Conservation (phyloP, 2,329 filamentous ascomycete genomes). For the Cytospora piceicola region DNA sequence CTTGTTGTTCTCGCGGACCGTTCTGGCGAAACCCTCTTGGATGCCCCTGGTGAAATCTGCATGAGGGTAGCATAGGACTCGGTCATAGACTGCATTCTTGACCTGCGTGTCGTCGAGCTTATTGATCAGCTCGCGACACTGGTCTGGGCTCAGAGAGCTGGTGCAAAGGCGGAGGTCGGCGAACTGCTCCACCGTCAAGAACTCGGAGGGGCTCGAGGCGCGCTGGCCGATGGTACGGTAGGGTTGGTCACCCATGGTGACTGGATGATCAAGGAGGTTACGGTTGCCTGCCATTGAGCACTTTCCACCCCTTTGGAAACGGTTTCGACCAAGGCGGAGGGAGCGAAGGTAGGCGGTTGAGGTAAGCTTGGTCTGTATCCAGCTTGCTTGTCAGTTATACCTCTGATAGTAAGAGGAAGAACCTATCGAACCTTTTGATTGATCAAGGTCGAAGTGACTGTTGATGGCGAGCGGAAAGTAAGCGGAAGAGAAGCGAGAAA, state of each 20-base stretch:
- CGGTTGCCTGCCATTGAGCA: neutral
- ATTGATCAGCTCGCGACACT: neutral
- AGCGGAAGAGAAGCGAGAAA: no score
- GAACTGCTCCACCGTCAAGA: neutral
- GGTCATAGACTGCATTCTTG: slow-evolving; percentile 17
- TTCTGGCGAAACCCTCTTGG: neutral
- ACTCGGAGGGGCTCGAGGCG: neutral
- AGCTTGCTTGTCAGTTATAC: no score
- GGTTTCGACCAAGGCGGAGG: no score
- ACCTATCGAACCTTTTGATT: no score
- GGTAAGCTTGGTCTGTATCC: no score
- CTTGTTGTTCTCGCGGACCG: neutral
- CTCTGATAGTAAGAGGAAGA: no score
- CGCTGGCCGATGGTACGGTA: slow-evolving; percentile 6
- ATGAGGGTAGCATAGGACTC: neutral
- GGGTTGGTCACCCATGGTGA: slow-evolving; percentile 17
- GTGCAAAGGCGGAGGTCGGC: slow-evolving; percentile 1
- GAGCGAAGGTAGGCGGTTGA: no score
- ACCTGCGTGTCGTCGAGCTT: neutral
- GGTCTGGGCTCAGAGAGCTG: neutral
- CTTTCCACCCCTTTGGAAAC: neutral
- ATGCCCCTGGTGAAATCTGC: slow-evolving; percentile 3
- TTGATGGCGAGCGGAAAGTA: no score
- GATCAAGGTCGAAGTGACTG: no score
- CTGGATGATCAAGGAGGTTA: neutral